A percentile compares a stretch with the other conserved stretches of the same genome.
Evolutionary conservation across 352 stramenopile genomes (phyloP).

Genomic region (Phytopythium montanum): DNA sequence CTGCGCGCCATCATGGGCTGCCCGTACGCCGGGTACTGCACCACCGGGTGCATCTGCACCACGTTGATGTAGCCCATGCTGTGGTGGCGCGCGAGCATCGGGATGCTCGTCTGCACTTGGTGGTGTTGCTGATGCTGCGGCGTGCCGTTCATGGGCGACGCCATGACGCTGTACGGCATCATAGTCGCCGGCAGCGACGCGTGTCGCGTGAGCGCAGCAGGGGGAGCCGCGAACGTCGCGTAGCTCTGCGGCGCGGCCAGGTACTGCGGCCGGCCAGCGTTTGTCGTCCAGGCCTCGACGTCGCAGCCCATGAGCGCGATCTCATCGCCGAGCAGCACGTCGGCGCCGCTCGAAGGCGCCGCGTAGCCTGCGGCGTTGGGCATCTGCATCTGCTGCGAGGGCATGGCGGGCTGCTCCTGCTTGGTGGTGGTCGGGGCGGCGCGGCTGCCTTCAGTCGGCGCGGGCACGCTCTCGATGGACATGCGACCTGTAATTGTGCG

Average conservation of each 20-base stretch:
- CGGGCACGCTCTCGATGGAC: conserved; percentile 41
- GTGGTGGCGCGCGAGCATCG: conserved; percentile 58
- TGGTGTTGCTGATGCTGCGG: conserved; percentile 3
- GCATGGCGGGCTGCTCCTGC: conserved; percentile 10
- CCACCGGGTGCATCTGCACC: conserved; percentile 32
- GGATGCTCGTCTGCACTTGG: conserved; percentile 22
- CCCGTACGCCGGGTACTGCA: conserved; percentile 24
- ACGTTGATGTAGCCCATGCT: conserved; percentile 58
- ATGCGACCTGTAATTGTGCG: conserved; percentile 14
- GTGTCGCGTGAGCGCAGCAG: conserved; percentile 63
- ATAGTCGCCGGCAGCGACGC: conserved; percentile 56
- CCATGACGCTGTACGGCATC: conserved; percentile 30
- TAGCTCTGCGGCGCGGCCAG: conserved; percentile 20
- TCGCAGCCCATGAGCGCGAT: conserved; percentile 71
- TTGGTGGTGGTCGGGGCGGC: not conserved
- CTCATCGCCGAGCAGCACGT: conserved; percentile 61
- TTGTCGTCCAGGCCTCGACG: conserved; percentile 45
- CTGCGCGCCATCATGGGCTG: conserved; percentile 28
- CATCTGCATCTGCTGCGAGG: conserved; percentile 21
- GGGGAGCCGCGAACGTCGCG: conserved; percentile 33
- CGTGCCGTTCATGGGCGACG: conserved; percentile 5
- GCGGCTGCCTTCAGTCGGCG: conserved; percentile 12
- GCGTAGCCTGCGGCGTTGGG: conserved; percentile 19
- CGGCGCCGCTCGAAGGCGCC: conserved; percentile 8
- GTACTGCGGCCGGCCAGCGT: conserved; percentile 31